Evolutionary conservation across 2,329 filamentous ascomycete species (phyloP).

Genomic region (Boeremia lycopersici): DNA sequence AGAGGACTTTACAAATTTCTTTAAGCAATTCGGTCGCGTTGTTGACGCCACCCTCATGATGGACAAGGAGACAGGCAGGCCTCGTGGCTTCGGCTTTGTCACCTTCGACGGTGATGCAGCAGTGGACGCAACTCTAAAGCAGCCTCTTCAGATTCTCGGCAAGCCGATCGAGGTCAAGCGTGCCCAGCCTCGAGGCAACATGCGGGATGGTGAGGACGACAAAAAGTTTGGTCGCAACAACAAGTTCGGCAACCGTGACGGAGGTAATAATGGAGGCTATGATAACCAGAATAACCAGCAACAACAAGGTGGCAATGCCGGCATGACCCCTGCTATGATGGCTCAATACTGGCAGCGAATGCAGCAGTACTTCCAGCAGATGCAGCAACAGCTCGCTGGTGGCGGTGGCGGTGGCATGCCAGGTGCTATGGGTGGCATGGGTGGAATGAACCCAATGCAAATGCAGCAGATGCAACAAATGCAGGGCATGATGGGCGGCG

Average conservation of each 20-base stretch:
- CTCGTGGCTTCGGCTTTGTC: conserved; percentile 95
- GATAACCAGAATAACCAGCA: conserved; percentile 57
- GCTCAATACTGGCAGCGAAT: conserved; percentile 98
- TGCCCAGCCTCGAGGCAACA: conserved; percentile 91
- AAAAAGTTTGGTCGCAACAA: conserved; percentile 48
- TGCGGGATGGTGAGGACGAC: conserved; percentile 86
- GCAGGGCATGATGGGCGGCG: conserved; percentile 45
- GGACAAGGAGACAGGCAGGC: conserved; percentile 98
- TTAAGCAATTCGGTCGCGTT: conserved; percentile 93
- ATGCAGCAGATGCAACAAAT: conserved; percentile 44
- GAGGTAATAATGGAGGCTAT: conserved; percentile 41
- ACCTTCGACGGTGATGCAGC: conserved; percentile 96
- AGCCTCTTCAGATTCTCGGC: conserved; percentile 87
- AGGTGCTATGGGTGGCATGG: conserved; percentile 56
- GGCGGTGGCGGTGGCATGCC: conserved; percentile 43
- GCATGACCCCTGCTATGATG: conserved; percentile 96
- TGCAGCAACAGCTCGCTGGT: conserved; percentile 84
- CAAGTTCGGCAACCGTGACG: conserved; percentile 47
- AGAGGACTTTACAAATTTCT: conserved; percentile 94
- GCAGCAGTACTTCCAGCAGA: conserved; percentile 95
- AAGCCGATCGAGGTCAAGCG: conserved; percentile 99
- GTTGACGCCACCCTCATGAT: conserved; percentile 99
- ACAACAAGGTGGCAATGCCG: conserved; percentile 50
- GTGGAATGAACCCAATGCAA: conserved; percentile 65
- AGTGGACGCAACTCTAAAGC: conserved; percentile 86